Percentiles rank a stretch among this genome's conserved stretches.
phyloP scores from a whole-genome alignment of 2,329 filamentous ascomycete species.

The Aureobasidium uvarum region DNA sequence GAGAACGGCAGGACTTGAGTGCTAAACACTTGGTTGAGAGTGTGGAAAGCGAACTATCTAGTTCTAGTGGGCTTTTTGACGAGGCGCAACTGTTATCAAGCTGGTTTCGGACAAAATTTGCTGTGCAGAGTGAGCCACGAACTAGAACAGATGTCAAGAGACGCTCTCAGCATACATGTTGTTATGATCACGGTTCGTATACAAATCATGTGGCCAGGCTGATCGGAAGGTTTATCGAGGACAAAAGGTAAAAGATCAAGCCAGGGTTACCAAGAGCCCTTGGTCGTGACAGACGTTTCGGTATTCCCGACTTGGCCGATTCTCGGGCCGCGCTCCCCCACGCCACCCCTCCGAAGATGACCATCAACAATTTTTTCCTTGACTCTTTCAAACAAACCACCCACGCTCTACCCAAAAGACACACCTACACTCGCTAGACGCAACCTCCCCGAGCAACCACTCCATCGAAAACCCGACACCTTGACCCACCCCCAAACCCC shows the following conservation, averaged over 20 bases:
- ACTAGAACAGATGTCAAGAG: no score
- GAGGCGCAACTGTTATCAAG: neutral
- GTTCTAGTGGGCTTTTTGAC: neutral
- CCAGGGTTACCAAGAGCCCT: neutral
- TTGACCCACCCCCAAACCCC: neutral
- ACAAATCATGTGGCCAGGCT: no score
- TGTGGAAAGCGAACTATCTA: neutral
- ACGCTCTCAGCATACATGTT: neutral
- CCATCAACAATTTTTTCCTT: neutral
- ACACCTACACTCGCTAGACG: neutral
- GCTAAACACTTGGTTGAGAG: neutral
- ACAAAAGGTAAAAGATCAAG: neutral
- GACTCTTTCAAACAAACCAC: neutral
- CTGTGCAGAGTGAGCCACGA: no score
- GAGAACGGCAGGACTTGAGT: conserved; percentile 13
- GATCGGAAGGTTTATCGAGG: neutral
- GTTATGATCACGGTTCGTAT: no score
- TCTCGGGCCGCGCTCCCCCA: neutral
- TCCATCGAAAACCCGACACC: neutral
- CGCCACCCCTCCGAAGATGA: neutral
- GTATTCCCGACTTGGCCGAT: neutral
- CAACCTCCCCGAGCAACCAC: neutral
- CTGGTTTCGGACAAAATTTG: neutral
- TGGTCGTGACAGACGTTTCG: neutral
- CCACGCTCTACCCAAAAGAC: neutral